phyloP scores from a whole-genome alignment of 78 protist species.

The Chrysochromulina tobinii region DNA sequence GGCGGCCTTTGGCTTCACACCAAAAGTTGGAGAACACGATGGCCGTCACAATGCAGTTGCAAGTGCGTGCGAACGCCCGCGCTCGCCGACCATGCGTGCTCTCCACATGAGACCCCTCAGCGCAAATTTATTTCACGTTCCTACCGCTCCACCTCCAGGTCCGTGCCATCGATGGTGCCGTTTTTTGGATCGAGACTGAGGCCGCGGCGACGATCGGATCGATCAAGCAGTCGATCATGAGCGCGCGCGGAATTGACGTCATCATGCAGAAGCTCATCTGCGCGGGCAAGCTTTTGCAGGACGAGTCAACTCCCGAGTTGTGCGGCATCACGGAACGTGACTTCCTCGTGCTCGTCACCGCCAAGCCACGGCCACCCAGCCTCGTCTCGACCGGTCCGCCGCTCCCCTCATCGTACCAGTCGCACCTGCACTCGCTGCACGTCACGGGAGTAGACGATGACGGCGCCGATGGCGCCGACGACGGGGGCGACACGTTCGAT shows the following conservation, averaged over 20 bases:
- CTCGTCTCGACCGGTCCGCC: not conserved
- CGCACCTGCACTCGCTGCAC: no score
- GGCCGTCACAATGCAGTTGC: no score
- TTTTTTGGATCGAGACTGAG: not conserved
- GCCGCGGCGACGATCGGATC: not conserved
- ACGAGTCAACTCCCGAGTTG: not conserved
- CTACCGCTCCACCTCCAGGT: not conserved
- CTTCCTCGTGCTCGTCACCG: constrained; percentile 14
- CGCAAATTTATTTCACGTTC: no score
- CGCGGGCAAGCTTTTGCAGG: not conserved
- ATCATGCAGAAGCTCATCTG: constrained; percentile 24
- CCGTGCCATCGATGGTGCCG: not conserved
- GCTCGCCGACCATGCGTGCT: no score
- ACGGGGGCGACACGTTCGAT: no score
- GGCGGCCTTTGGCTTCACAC: no score
- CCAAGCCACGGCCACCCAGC: not conserved
- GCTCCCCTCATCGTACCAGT: not conserved
- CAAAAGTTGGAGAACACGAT: no score
- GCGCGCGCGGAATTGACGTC: not conserved
- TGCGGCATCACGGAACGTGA: not conserved
- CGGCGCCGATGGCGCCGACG: no score
- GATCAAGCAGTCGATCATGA: not conserved
- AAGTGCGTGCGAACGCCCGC: no score
- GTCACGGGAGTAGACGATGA: no score
- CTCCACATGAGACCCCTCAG: no score